A percentile compares a stretch with the other conserved stretches of the same genome.
phyloP scores from a whole-genome alignment of 805 yeast genomes.

The Suhomyces faveliae region DNA sequence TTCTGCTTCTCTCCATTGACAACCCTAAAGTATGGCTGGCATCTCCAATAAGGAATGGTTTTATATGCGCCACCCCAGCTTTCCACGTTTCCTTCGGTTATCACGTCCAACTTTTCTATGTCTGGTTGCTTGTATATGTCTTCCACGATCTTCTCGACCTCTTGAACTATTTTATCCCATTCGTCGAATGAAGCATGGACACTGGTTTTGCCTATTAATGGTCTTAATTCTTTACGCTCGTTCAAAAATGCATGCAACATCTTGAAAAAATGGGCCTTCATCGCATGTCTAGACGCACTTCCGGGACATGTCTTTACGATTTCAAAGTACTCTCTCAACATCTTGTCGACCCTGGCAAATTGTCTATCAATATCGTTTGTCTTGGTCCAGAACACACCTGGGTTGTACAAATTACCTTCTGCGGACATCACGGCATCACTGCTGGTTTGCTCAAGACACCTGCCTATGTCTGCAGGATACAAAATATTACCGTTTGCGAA shows the following conservation, averaged over 20 bases:
- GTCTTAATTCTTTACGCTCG: conserved; percentile 73
- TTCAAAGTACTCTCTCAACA: conserved; percentile 85
- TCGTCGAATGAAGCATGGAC: conserved; percentile 36
- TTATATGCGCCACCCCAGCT: conserved; percentile 81
- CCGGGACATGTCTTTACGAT: conserved; percentile 63
- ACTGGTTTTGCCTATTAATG: conserved; percentile 58
- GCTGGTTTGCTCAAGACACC: conserved; percentile 60
- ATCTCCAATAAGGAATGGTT: conserved; percentile 89
- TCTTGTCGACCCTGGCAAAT: conserved; percentile 81
- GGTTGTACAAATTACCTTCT: conserved; percentile 91
- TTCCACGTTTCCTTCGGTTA: conserved; percentile 53
- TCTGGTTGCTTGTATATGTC: conserved; percentile 52
- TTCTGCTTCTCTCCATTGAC: conserved; percentile 69
- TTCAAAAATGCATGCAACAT: conserved; percentile 77
- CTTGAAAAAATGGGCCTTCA: conserved; percentile 92
- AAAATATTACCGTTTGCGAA: conserved; percentile 94
- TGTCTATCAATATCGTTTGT: conserved; percentile 55
- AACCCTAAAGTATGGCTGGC: conserved; percentile 91
- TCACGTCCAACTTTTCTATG: conserved; percentile 55
- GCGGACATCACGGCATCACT: conserved; percentile 98
- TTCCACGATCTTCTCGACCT: conserved; percentile 66
- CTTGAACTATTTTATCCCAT: conserved; percentile 53
- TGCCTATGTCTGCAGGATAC: conserved; percentile 76
- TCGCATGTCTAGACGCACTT: conserved; percentile 73
- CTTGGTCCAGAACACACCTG: conserved; percentile 76